These are phyloP conservation scores for Heliosperma pusillum DNA, from an alignment of 148 eudicot genomes.

Conservation along the genomic window DNA sequence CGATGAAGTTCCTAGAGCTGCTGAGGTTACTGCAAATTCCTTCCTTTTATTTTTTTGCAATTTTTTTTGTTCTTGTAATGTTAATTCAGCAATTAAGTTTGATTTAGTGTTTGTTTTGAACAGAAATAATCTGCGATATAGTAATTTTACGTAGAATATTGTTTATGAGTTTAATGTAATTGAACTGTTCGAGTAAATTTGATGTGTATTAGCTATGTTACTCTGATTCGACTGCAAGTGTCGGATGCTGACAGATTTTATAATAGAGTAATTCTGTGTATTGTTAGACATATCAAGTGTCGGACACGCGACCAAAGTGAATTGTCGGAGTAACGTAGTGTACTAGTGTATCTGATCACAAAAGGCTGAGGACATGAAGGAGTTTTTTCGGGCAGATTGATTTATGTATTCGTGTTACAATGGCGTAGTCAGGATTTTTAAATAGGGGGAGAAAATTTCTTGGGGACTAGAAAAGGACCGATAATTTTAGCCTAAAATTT, in stretches of 20 bases:
- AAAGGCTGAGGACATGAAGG: neutral
- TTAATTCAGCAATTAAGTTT: neutral
- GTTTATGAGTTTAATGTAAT: neutral
- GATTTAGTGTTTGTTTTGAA: neutral
- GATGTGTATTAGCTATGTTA: too few relatives aligned
- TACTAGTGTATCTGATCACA: neutral
- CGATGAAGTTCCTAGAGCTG: conserved; percentile 79
- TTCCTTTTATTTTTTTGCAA: neutral
- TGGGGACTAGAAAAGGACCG: neutral
- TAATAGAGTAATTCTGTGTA: too few relatives aligned
- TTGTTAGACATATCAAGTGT: too few relatives aligned
- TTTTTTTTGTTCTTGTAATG: neutral
- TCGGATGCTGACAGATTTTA: too few relatives aligned
- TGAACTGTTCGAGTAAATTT: neutral
- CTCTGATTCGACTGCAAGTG: too few relatives aligned
- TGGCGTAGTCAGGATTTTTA: neutral
- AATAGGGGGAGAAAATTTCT: neutral
- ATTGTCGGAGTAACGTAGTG: too few relatives aligned
- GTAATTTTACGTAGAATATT: neutral
- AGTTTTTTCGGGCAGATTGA: neutral
- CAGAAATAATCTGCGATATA: neutral
- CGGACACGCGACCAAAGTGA: too few relatives aligned
- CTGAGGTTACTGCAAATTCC: conserved; percentile 45
- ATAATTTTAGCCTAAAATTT: neutral
- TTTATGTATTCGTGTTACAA: too few relatives aligned